phyloP scores from a whole-genome alignment of 441 rosid genomes.

The Pelargonium cotyledonis region DNA sequence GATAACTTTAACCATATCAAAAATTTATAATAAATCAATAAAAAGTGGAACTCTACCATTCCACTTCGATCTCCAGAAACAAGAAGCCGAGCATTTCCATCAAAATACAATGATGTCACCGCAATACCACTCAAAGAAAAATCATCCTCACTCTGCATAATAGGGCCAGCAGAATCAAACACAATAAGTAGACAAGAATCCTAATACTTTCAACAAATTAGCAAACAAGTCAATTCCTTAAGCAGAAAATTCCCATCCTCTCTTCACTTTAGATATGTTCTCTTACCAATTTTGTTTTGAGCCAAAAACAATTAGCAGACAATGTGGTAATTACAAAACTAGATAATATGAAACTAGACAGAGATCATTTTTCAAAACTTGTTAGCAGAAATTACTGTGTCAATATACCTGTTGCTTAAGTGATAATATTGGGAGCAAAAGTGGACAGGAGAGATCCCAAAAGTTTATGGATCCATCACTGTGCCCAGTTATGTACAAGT shows the following conservation, averaged over 20 bases:
- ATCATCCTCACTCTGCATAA: slow-evolving; percentile 69
- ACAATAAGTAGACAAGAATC: slow-evolving; percentile 5
- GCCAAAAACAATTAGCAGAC: background rate
- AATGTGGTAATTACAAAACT: background rate
- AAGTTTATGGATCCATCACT: slow-evolving; percentile 70
- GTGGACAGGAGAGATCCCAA: slow-evolving; percentile 78
- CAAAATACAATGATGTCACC: slow-evolving; percentile 58
- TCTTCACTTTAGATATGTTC: slow-evolving; percentile 3
- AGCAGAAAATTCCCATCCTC: background rate
- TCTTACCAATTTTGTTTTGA: slow-evolving; percentile 2
- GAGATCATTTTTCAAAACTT: background rate
- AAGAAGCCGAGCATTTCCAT: slow-evolving; percentile 47
- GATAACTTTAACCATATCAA: slow-evolving; percentile 9
- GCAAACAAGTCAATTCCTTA: background rate
- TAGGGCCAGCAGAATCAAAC: slow-evolving; percentile 9
- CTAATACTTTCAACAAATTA: background rate
- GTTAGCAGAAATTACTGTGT: background rate
- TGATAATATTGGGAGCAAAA: slow-evolving; percentile 52
- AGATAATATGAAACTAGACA: background rate
- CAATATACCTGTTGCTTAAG: slow-evolving; percentile 68
- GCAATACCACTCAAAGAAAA: slow-evolving; percentile 59
- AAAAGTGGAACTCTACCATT: slow-evolving; percentile 38
- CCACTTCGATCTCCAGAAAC: slow-evolving; percentile 81
- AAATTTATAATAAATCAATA: slow-evolving; percentile 4
- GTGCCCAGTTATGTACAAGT: slow-evolving; percentile 81